Base-by-base conservation (phyloP, 1,284 basidiomycete species). In the Microbotryomycetes sp. region DNA sequence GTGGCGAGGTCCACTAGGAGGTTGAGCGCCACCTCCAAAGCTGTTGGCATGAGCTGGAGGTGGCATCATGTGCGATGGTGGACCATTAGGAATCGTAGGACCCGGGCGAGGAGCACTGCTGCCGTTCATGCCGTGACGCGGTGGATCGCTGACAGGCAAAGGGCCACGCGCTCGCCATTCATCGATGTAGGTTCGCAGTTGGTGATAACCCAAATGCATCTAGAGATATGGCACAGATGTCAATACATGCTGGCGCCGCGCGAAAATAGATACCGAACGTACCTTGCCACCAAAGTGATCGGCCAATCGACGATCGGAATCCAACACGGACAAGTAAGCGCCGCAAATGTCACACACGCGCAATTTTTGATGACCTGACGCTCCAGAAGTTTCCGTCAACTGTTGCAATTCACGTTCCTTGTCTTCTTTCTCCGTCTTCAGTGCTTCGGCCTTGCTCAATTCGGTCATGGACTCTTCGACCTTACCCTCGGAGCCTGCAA, bases 201-300 rank as follows among this genome's bases (percentile, higher is more conserved):
- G 92, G 76, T 97, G 90, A 78, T 98, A 99, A 12, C 96, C 96
- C 72, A 98, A 78, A 80, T 98, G 96, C 92, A 98, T 96, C 92
- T 94, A 74, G 19, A 47, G 25, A 29, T 45, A 19, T 4, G 14
- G 9, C 16, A n/a, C n/a, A n/a, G n/a, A n/a, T n/a, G n/a, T n/a
- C n/a, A n/a, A n/a, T n/a, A n/a, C n/a, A n/a, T n/a, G n/a, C n/a
- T 22, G 0, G 30, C 22, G n/a, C 46, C 4, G 26, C 30, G 6
- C n/a, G 48, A 9, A 7, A 15, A 52, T 29, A 16, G 58, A 23
- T 32, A 16, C 23, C 19, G 14, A 19, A 71, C 84, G 74, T 71
- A 91, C 92, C 81, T 98, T 98, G 72, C 96, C 96, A 78, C 96
- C 96, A 79, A 99, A 99, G 77, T 99, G 96, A 80, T 99, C 96